A percentile compares a stretch with the other conserved stretches of the same genome.
These are phyloP conservation scores for Aspergillus cejpii DNA, from an alignment of 2,329 filamentous ascomycete species.

Conservation along the genomic window DNA sequence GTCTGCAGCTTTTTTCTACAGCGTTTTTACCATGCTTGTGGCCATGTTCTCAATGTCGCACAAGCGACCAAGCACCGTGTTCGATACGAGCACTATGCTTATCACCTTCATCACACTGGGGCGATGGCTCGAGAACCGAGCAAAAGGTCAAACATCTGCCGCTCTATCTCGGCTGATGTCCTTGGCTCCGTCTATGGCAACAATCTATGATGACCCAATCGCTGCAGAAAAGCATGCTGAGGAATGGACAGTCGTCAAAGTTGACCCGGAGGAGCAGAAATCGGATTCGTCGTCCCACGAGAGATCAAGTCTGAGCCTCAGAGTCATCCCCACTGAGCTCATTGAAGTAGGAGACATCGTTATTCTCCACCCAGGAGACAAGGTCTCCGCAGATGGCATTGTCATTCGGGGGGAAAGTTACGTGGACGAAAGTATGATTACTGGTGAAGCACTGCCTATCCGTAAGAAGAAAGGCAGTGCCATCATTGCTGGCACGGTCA, in stretches of 20 bases:
- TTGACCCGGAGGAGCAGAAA: constrained; percentile 10
- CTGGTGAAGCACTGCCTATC: constrained; percentile 92
- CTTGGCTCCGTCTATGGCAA: constrained; percentile 89
- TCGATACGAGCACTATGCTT: constrained; percentile 97
- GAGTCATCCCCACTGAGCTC: constrained; percentile 83
- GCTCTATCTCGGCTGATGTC: constrained; percentile 93
- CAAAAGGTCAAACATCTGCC: constrained; percentile 93
- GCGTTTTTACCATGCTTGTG: constrained; percentile 75
- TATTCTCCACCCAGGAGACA: constrained; percentile 87
- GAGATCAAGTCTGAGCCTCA: constrained; percentile 60
- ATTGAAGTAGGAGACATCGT: constrained; percentile 92
- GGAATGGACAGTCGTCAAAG: constrained; percentile 52
- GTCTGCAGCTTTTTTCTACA: constrained; percentile 94
- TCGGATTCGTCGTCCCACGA: constrained; percentile 10
- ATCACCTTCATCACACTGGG: constrained; percentile 92
- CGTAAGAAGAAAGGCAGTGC: constrained; percentile 73
- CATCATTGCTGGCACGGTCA: constrained; percentile 91
- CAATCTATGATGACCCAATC: constrained; percentile 90
- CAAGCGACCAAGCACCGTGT: constrained; percentile 75
- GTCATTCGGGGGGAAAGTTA: constrained; percentile 87
- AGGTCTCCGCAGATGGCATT: constrained; percentile 86
- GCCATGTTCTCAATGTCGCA: constrained; percentile 71
- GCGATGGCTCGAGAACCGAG: constrained; percentile 84
- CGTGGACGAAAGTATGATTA: constrained; percentile 97
- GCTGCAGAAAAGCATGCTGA: constrained; percentile 87